phyloP scores from a whole-genome alignment of 345 rosid species.

The Reutealis trisperma region DNA sequence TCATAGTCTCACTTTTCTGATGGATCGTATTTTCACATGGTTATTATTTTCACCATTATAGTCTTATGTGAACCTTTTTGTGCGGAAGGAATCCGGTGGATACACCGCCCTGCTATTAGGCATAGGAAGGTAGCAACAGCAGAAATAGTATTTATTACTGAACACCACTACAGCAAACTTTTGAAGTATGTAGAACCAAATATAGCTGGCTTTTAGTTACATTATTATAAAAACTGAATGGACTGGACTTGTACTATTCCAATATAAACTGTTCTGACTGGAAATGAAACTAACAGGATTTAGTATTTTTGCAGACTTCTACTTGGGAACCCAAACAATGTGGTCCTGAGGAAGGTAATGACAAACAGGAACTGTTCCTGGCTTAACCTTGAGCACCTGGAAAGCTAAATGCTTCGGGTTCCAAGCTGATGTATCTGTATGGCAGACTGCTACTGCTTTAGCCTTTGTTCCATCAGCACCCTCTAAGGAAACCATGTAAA shows the following conservation, averaged over 20 bases:
- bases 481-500: slow-evolving; percentile 55
- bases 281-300: slow-evolving; percentile 8
- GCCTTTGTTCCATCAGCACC: slow-evolving; percentile 63
- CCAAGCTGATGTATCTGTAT: slow-evolving; percentile 77
- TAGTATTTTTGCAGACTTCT: slow-evolving; percentile 25
- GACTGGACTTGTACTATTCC: background rate
- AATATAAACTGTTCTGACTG: slow-evolving; percentile 15
- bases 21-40: slow-evolving; percentile 1
- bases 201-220: slow-evolving; percentile 4
- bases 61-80: background rate
- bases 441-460: slow-evolving; percentile 80
- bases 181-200: slow-evolving; percentile 12
- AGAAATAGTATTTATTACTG: background rate
- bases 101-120: background rate
- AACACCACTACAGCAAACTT: slow-evolving; percentile 11
- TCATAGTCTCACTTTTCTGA: background rate
- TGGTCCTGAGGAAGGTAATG: slow-evolving; percentile 32
- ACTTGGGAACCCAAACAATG: slow-evolving; percentile 20
- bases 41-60: background rate
- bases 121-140: slow-evolving; percentile 1
- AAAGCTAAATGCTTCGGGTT: slow-evolving; percentile 30
- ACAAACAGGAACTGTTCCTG: slow-evolving; percentile 26
- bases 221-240: slow-evolving; percentile 22
- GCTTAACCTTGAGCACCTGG: slow-evolving; percentile 25
- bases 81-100: background rate